Conservation (phyloP, 2,329 filamentous ascomycete genomes). For the Xylogone sp. region DNA sequence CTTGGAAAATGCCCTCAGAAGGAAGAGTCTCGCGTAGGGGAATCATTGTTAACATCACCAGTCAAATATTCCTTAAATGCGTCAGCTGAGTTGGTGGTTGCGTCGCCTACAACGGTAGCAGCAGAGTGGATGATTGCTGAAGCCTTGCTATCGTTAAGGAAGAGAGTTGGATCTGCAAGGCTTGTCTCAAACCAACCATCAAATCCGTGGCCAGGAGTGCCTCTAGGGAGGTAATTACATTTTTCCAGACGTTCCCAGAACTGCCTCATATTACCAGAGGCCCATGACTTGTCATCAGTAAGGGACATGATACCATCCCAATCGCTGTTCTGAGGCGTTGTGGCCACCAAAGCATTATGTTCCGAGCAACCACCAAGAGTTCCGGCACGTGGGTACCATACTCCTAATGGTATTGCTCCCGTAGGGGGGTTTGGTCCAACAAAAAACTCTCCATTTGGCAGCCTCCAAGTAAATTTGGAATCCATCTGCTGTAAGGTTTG, state of each 20-base stretch:
- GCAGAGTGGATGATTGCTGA: constrained; percentile 12
- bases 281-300: constrained; percentile 22
- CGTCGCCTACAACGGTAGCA: constrained; percentile 11
- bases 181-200: constrained; percentile 23
- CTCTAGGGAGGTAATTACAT: constrained; percentile 8
- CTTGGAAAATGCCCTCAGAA: constrained; percentile 12
- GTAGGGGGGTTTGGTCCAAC: constrained; percentile 21
- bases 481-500: constrained; percentile 11
- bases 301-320: constrained; percentile 16
- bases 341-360: constrained; percentile 21
- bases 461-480: too few species aligned
- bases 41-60: constrained; percentile 10
- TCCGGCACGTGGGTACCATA: constrained; percentile 26
- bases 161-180: constrained; percentile 5
- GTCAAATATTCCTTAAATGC: constrained; percentile 10
- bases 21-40: constrained; percentile 8
- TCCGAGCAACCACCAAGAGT: constrained; percentile 26
- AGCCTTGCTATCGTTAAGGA: constrained; percentile 13
- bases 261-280: constrained; percentile 15
- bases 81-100: constrained; percentile 3
- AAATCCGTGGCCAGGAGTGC: constrained; percentile 10
- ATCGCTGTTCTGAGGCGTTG: constrained; percentile 18
- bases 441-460: constrained; percentile 14
- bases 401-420: constrained; percentile 19
- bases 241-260: constrained; percentile 16